These are phyloP conservation scores for Gossypium herbaceum DNA, from an alignment of 345 rosid genomes.

Conservation along the genomic window DNA sequence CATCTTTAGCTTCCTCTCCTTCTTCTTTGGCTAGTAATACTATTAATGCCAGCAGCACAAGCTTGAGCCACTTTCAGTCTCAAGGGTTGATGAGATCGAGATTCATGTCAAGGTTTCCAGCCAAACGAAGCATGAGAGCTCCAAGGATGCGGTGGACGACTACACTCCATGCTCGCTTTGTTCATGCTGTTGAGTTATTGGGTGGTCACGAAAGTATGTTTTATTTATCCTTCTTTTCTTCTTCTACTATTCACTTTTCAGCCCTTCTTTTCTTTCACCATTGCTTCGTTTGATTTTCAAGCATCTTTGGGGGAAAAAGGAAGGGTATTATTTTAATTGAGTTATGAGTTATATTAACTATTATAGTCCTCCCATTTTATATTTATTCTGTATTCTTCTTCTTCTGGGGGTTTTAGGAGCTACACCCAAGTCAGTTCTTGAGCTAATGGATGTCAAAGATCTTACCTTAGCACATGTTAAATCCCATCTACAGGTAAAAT, in stretches of 20 bases:
- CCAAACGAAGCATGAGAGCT: slow-evolving; percentile 59
- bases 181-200: slow-evolving; percentile 95
- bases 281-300: slow-evolving; percentile 5
- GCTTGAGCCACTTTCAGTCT: slow-evolving; percentile 38
- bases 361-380: not conserved
- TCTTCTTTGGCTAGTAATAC: slow-evolving; percentile 28
- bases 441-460: slow-evolving; percentile 99
- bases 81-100: slow-evolving; percentile 63
- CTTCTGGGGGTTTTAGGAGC: slow-evolving; percentile 49
- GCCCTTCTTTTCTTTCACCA: not conserved
- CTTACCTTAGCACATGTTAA: slow-evolving; percentile 98
- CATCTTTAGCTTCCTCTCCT: slow-evolving; percentile 37
- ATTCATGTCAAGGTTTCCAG: slow-evolving; percentile 58
- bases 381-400: slow-evolving; percentile 13
- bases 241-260: not conserved
- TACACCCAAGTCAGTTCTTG: slow-evolving; percentile 97
- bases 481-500: slow-evolving; percentile 86
- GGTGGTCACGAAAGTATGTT: slow-evolving; percentile 98
- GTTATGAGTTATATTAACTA: slow-evolving; percentile 5
- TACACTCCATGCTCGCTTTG: slow-evolving; percentile 95
- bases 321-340: not conserved
- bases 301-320: slow-evolving; percentile 12
- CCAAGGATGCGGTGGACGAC: slow-evolving; percentile 98
- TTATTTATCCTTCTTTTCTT: slow-evolving; percentile 5
- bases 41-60: slow-evolving; percentile 17